Evolutionary conservation across 495 filamentous ascomycete species (phyloP).

Genomic region (Penicillium coprophilum): DNA sequence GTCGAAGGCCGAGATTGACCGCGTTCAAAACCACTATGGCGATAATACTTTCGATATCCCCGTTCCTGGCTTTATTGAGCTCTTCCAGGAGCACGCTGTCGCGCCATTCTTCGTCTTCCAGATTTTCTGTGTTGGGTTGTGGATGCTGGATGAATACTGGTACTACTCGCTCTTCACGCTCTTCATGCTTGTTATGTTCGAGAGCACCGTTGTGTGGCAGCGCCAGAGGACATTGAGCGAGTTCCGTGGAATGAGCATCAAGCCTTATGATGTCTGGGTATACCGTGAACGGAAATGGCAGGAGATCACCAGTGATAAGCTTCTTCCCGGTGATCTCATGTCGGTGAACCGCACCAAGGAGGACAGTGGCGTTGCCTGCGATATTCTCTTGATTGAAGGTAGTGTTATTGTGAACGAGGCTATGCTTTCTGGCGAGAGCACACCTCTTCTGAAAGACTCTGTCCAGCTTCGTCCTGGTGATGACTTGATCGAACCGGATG

Average conservation of each 20-base stretch:
- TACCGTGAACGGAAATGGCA: slow-evolving; percentile 82
- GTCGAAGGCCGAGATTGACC: slow-evolving; percentile 67
- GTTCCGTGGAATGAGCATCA: slow-evolving; percentile 99
- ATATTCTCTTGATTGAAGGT: slow-evolving; percentile 93
- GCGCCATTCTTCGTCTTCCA: slow-evolving; percentile 99
- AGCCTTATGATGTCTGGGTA: slow-evolving; percentile 92
- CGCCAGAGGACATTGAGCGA: slow-evolving; percentile 94
- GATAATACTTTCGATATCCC: slow-evolving; percentile 97
- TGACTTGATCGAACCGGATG: slow-evolving; percentile 83
- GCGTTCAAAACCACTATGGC: slow-evolving; percentile 88
- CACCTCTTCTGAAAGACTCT: slow-evolving; percentile 93
- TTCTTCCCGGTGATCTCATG: slow-evolving; percentile 93
- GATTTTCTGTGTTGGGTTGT: slow-evolving; percentile 96
- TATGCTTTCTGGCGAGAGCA: slow-evolving; percentile 98
- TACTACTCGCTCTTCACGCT: slow-evolving; percentile 99
- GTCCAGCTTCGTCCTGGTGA: slow-evolving; percentile 86
- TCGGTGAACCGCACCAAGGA: slow-evolving; percentile 95
- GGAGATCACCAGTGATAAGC: slow-evolving; percentile 87
- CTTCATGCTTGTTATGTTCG: slow-evolving; percentile 96
- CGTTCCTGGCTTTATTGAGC: slow-evolving; percentile 89
- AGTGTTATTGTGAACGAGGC: slow-evolving; percentile 98
- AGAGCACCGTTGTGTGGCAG: slow-evolving; percentile 99
- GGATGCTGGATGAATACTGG: slow-evolving; percentile 99
- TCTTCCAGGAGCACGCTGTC: slow-evolving; percentile 97
- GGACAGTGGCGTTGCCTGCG: slow-evolving; percentile 93